Base-by-base conservation (phyloP, 306 rosid species). In the Dryas octopetala region DNA sequence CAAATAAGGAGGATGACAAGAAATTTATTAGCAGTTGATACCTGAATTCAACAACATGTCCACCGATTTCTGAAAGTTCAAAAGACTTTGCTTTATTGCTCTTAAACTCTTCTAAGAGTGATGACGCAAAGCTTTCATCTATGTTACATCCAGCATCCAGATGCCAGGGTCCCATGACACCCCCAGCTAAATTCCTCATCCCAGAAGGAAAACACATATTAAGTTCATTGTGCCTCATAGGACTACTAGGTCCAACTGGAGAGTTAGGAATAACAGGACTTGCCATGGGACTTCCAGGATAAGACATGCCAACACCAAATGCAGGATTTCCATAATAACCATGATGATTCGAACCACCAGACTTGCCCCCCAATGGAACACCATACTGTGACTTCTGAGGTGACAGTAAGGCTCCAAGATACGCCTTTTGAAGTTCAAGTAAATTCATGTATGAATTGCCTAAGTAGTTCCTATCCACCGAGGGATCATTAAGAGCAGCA, bases 221-320 rank as follows among this genome's bases (percentile, higher is more conserved):
- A 63, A 85, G 87, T 38, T 95, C 99, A 75, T 75, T 78, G 77
- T 90, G 96, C 84, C 97, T 86, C 75, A 91, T 86, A 68, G 97
- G 97, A 88, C 97, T 95, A 16, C 93, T 97, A 51, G 97, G 88
- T 68, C 94, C 97, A 80, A 85, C 90, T 0, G 97, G 97, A 77
- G 99, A 90, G 78, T 81, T 84, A 40, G 96, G 74, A 52, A 88
- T 73, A 77, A 84, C 73, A 52, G 97, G 84, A 79, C 84, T 88
- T 75, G 90, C 93, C 87, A 93, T 76, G 10, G 98, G 98, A 83
- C 96, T 92, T 88, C 97, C 96, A 5, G 90, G 96, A 76, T 90
- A 95, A 28, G 99, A 88, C 85, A 95, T 70, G 44, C 93, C 91
- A 47, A 83, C 84, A 9, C 98, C 96, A 58, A 77, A 91, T 53